A percentile compares a stretch with the other conserved stretches of the same genome.
phyloP scores from a whole-genome alignment of 176 grass and related monocot genomes.

The Phoenix roebelenii region DNA sequence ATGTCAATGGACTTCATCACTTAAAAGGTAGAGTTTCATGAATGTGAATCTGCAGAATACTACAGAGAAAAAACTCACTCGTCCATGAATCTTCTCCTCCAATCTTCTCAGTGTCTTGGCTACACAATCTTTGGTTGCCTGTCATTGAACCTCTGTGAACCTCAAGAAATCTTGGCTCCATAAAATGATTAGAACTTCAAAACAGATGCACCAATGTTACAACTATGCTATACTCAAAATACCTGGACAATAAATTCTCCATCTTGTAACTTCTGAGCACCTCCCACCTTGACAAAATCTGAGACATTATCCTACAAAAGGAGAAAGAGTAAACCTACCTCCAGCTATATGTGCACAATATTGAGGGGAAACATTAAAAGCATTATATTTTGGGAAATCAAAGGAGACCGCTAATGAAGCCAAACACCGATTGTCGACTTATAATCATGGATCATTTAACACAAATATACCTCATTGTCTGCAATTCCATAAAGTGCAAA shows the following conservation, averaged over 20 bases:
- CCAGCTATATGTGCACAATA: too few relatives aligned
- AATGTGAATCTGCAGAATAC: too few relatives aligned
- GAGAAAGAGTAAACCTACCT: neutral
- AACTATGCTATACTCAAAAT: neutral
- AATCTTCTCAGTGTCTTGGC: constrained; percentile 95
- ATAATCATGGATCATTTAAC: constrained; percentile 11
- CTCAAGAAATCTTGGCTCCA: neutral
- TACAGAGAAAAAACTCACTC: constrained; percentile 43
- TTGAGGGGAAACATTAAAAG: too few relatives aligned
- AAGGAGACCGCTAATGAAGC: too few relatives aligned
- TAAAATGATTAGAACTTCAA: neutral
- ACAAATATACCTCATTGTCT: constrained; percentile 74
- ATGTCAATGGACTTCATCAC: too few relatives aligned
- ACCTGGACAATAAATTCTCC: constrained; percentile 99
- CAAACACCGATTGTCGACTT: neutral
- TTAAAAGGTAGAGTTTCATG: too few relatives aligned
- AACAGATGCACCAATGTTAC: too few relatives aligned
- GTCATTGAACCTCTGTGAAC: constrained; percentile 5
- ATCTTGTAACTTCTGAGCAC: constrained; percentile 92
- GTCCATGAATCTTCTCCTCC: constrained; percentile 94
- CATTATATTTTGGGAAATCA: too few relatives aligned
- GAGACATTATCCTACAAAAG: constrained; percentile 75
- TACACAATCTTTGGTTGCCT: constrained; percentile 99
- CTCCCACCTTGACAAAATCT: constrained; percentile 96
- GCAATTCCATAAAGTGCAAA: constrained; percentile 99